These are phyloP conservation scores for Pezicula rhizophila DNA, from an alignment of 2,329 filamentous ascomycete species.

Conservation along the genomic window DNA sequence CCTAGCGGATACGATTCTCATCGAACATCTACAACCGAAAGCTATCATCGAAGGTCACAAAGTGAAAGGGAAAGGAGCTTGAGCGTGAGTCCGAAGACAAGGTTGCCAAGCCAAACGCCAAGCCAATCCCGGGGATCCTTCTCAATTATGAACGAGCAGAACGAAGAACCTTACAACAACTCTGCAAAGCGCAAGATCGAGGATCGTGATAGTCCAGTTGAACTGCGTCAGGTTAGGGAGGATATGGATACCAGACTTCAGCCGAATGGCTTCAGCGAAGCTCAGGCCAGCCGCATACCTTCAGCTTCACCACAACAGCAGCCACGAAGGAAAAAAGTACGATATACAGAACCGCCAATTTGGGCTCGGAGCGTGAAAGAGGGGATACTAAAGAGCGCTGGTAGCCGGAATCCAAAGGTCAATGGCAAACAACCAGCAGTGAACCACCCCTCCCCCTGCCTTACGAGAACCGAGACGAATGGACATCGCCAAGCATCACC, in stretches of 20 bases:
- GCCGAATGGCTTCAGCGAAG: constrained; percentile 17
- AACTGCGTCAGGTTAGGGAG: constrained; percentile 11
- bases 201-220: constrained; percentile 17
- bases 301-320: constrained; percentile 22
- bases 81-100: constrained; percentile 75
- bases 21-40: constrained; percentile 35
- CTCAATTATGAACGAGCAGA: constrained; percentile 9
- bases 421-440: constrained; percentile 19
- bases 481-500: constrained; percentile 16
- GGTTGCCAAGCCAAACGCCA: constrained; percentile 32
- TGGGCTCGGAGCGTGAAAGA: constrained; percentile 30
- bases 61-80: constrained; percentile 64
- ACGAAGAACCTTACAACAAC: constrained; percentile 15
- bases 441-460: constrained; percentile 5
- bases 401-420: constrained; percentile 12
- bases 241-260: constrained; percentile 10
- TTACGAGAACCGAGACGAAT: constrained; percentile 21
- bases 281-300: constrained; percentile 11
- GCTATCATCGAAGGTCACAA: constrained; percentile 38
- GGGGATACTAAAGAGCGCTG: constrained; percentile 25
- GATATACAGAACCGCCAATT: constrained; percentile 47
- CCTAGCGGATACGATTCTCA: constrained; percentile 41
- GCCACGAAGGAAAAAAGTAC: constrained; percentile 40
- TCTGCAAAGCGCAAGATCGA: constrained; percentile 24
- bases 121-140: constrained; percentile 15